Evolutionary conservation across 257 asterid species (phyloP).

Genomic region (Plantago ovata): DNA sequence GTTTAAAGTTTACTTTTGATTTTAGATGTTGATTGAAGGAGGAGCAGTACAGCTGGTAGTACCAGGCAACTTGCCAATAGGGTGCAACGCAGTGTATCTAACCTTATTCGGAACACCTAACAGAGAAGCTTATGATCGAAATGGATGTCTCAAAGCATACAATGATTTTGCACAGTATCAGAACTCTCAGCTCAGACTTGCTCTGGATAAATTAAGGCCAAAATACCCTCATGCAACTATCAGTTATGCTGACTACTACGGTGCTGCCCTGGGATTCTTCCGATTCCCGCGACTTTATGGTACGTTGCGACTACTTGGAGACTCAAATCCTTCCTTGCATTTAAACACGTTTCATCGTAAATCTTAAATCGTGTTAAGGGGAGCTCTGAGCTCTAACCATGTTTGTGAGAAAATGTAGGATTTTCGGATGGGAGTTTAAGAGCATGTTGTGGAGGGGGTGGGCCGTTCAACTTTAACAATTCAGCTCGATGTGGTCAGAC

Average conservation of each 20-base stretch:
- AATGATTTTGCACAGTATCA: constrained; percentile 64
- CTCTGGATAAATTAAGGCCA: constrained; percentile 38
- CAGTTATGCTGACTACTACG: constrained; percentile 70
- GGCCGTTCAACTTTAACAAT: constrained; percentile 70
- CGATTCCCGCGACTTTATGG: constrained; percentile 64
- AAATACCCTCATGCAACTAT: constrained; percentile 59
- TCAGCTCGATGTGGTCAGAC: constrained; percentile 74
- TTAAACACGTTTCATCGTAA: no score
- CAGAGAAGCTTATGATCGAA: constrained; percentile 46
- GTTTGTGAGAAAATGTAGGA: constrained; percentile 31
- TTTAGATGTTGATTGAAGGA: constrained; percentile 59
- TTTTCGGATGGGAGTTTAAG: constrained; percentile 33
- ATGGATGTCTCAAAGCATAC: constrained; percentile 65
- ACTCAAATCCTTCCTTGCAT: neutral
- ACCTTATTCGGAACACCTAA: constrained; percentile 52
- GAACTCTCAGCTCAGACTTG: constrained; percentile 53
- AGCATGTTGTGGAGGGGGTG: constrained; percentile 90
- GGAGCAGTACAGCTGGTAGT: constrained; percentile 70
- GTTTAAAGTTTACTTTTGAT: neutral
- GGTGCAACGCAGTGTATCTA: constrained; percentile 68
- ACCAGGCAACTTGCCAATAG: constrained; percentile 75
- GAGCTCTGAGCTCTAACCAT: neutral
- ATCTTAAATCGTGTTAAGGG: neutral
- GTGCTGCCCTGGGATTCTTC: constrained; percentile 50
- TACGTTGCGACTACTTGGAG: constrained; percentile 25